Percentiles rank a stretch among this genome's conserved stretches.
Evolutionary conservation across 495 filamentous ascomycete genomes (phyloP).

Genomic region (Mytilinidion resinicola): DNA sequence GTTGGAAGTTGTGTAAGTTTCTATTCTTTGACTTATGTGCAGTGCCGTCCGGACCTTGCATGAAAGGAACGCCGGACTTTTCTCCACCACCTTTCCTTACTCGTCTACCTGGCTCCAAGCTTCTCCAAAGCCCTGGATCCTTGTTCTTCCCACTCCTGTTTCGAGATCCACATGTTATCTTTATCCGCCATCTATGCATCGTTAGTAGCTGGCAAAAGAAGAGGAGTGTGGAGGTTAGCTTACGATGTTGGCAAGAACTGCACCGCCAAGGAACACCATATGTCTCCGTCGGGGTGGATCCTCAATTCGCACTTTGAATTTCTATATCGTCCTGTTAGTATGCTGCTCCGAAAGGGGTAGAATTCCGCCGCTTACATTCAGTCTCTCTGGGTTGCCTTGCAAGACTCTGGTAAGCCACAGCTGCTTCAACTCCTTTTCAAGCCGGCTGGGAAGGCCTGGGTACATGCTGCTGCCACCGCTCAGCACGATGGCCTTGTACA

Average conservation of each 20-base stretch:
- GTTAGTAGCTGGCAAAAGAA: conserved; percentile 15
- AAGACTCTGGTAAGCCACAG: conserved; percentile 92
- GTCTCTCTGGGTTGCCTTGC: conserved; percentile 78
- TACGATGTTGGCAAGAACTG: conserved; percentile 91
- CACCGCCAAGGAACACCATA: conserved; percentile 98
- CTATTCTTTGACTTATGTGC: conserved; percentile 10
- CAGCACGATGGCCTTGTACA: conserved; percentile 96
- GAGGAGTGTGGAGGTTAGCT: conserved; percentile 13
- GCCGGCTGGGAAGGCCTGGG: conserved; percentile 81
- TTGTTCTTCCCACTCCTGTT: conserved; percentile 94
- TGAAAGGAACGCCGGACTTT: background rate
- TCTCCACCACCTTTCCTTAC: conserved; percentile 40
- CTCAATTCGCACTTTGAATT: conserved; percentile 99
- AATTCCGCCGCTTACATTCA: conserved; percentile 54
- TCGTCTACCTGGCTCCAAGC: conserved; percentile 64
- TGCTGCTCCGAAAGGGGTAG: no score
- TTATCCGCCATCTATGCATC: conserved; percentile 87
- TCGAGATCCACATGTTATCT: conserved; percentile 97
- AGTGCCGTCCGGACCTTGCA: background rate
- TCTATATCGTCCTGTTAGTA: conserved; percentile 42
- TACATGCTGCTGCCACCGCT: conserved; percentile 99
- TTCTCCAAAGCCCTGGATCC: conserved; percentile 82
- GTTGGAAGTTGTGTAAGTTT: conserved; percentile 4
- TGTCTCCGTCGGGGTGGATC: conserved; percentile 92
- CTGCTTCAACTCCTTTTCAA: conserved; percentile 99